phyloP scores from a whole-genome alignment of 2,329 filamentous ascomycete species.

The Colletotrichum tanaceti region DNA sequence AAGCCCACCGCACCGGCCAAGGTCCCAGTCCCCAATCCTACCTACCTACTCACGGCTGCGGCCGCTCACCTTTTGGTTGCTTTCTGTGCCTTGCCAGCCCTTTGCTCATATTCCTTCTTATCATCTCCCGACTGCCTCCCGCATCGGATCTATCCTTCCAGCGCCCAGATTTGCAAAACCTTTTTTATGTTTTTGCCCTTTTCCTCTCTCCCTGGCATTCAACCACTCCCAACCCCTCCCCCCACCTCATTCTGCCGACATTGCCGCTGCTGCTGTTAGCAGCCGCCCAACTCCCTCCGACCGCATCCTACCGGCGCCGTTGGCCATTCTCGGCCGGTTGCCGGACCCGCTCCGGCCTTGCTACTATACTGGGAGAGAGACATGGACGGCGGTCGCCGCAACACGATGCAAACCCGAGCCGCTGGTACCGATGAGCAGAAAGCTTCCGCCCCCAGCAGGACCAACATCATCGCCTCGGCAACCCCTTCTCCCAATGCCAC shows the following conservation, averaged over 20 bases:
- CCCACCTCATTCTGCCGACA: not conserved
- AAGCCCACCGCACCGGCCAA: not conserved
- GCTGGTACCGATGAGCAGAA: constrained; percentile 24
- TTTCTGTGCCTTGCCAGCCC: constrained; percentile 9
- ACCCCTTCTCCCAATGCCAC: constrained; percentile 26
- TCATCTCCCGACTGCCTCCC: constrained; percentile 36
- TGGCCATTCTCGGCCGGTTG: constrained; percentile 31
- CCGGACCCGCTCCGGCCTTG: constrained; percentile 39
- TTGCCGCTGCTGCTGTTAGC: constrained; percentile 14
- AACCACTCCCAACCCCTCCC: not conserved
- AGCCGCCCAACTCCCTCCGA: constrained; percentile 19
- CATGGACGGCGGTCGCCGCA: constrained; percentile 14
- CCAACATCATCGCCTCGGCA: constrained; percentile 10
- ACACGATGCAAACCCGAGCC: constrained; percentile 11
- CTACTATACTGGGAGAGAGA: not conserved
- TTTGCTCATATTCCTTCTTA: constrained; percentile 25
- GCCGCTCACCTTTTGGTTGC: constrained; percentile 12
- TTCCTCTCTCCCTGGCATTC: not conserved
- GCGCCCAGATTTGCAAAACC: constrained; percentile 18
- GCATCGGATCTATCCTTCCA: constrained; percentile 24
- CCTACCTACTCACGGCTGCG: not conserved
- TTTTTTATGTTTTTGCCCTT: not conserved
- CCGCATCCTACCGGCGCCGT: constrained; percentile 22
- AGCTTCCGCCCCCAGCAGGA: constrained; percentile 12
- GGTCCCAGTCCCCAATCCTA: not conserved